These are phyloP conservation scores for Daldinia caldariorum DNA, from an alignment of 495 filamentous ascomycete genomes.

Conservation along the genomic window DNA sequence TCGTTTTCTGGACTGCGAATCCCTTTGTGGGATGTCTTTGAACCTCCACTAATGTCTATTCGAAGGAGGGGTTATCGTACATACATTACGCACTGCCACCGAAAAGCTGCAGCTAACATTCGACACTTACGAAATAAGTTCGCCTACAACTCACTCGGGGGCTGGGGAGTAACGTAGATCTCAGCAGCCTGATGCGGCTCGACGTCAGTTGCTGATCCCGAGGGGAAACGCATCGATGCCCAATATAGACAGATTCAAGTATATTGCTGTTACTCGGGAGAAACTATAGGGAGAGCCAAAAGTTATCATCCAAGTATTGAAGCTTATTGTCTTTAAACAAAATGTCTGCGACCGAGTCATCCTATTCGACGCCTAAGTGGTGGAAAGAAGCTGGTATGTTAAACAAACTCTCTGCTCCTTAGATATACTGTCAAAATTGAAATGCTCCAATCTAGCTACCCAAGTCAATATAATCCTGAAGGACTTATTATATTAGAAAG, in stretches of 20 bases:
- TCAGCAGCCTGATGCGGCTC: constrained; percentile 27
- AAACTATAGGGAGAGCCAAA: background rate
- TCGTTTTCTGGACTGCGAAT: background rate
- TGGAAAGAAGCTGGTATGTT: constrained; percentile 62
- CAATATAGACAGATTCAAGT: constrained; percentile 25
- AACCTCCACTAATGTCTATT: background rate
- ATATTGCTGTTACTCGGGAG: background rate
- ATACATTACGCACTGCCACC: background rate
- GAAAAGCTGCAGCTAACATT: constrained; percentile 24
- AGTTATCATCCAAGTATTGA: background rate
- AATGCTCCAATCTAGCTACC: background rate
- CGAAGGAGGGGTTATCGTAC: background rate
- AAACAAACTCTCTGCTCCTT: background rate
- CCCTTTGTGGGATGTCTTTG: background rate
- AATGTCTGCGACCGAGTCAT: constrained; percentile 29
- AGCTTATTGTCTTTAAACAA: constrained; percentile 9
- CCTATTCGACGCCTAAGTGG: constrained; percentile 59
- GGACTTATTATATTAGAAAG: background rate
- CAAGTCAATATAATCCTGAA: background rate
- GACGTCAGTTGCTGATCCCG: constrained; percentile 30
- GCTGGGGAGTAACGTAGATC: constrained; percentile 27
- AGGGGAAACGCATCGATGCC: constrained; percentile 30
- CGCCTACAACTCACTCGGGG: constrained; percentile 1
- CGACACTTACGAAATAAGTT: background rate
- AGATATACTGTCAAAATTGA: background rate